Evolutionary conservation across 768 basidiomycete species (phyloP), one percentile per base, ranked within the genome.

Genomic region (Rhizopogon roseolus): DNA sequence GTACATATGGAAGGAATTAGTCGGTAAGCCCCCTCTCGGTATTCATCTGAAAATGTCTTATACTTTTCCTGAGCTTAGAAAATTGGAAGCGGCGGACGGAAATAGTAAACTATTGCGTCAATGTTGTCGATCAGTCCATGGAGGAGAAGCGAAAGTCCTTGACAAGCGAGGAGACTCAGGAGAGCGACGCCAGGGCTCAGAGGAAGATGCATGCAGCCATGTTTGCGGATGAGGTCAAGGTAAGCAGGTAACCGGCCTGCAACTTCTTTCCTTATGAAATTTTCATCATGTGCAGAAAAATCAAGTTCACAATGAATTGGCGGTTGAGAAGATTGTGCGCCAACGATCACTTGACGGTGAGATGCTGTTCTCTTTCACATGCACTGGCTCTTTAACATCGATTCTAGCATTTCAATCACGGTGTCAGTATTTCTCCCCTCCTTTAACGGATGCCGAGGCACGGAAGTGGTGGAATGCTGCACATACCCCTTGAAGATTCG

Each of bases 381-480:
- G 37, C 46, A 40, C 49, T 29, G 40, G 13, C 3, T 36, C 39
- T 13, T 49, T 67, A 44, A 67, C 56, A 60, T 49, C 48, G 10
- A 14, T 57, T 41, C 62, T 66, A 93, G 90, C 87, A 32, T 93
- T 93, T 66, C 78, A 77, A 54, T 79, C 86, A 42, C 85, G 89
- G 48, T 93, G 90, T 72, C 81, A 80, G 64, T 91, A 86, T 66
- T 93, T 91, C 67, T 72, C 76, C 48, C 88, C 88, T 6, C 85
- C 89, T 32, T 59, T 66, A 53, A 73, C 78, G 14, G 85, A 88
- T 62, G 69, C 60, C 38, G 85, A 88, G 56, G 76, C 78, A 5
- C 76, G 75, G 39, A 72, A 73, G 63, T 74, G 80, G 71, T 86
- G 82, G 84, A 74, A 82, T 37, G 60, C 66, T 52, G 74, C 69